Percentiles rank a stretch among this genome's conserved stretches.
Conservation (phyloP, 2,329 filamentous ascomycete genomes). For the Colletotrichum euphorbiae region DNA sequence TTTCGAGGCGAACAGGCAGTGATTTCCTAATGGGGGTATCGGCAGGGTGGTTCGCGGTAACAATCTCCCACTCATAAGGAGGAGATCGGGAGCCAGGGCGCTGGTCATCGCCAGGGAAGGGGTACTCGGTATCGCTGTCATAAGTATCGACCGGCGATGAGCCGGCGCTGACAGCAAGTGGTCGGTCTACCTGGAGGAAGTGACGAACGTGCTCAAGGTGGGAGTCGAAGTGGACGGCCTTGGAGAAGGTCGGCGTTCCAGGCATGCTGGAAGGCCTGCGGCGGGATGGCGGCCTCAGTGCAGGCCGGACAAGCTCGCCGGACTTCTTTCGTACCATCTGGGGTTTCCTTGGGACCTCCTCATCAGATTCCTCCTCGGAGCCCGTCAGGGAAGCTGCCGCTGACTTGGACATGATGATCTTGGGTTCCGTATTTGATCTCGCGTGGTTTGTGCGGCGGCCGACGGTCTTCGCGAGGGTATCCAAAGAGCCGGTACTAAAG, state of each 20-base stretch:
- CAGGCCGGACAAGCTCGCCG: slow-evolving; percentile 93
- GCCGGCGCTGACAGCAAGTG: slow-evolving; percentile 94
- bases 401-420: slow-evolving; percentile 59
- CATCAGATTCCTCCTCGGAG: slow-evolving; percentile 73
- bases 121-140: slow-evolving; percentile 89
- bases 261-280: slow-evolving; percentile 95
- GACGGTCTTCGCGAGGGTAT: slow-evolving; percentile 52
- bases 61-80: slow-evolving; percentile 87
- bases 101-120: slow-evolving; percentile 73
- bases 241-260: slow-evolving; percentile 93
- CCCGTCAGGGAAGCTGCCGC: slow-evolving; percentile 61
- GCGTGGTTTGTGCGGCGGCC: slow-evolving; percentile 60
- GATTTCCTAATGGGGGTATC: slow-evolving; percentile 72
- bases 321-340: slow-evolving; percentile 98
- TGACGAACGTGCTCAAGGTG: slow-evolving; percentile 96
- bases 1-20: slow-evolving; percentile 82
- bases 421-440: slow-evolving; percentile 68
- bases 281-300: slow-evolving; percentile 80
- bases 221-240: slow-evolving; percentile 98
- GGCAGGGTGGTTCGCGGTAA: slow-evolving; percentile 73
- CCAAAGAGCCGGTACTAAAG: slow-evolving; percentile 60
- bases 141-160: slow-evolving; percentile 92
- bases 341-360: slow-evolving; percentile 72
- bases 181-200: slow-evolving; percentile 92
- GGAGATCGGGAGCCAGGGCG: slow-evolving; percentile 55